phyloP scores from a whole-genome alignment of 495 filamentous ascomycete genomes.

The Lasiosphaeria hispida region DNA sequence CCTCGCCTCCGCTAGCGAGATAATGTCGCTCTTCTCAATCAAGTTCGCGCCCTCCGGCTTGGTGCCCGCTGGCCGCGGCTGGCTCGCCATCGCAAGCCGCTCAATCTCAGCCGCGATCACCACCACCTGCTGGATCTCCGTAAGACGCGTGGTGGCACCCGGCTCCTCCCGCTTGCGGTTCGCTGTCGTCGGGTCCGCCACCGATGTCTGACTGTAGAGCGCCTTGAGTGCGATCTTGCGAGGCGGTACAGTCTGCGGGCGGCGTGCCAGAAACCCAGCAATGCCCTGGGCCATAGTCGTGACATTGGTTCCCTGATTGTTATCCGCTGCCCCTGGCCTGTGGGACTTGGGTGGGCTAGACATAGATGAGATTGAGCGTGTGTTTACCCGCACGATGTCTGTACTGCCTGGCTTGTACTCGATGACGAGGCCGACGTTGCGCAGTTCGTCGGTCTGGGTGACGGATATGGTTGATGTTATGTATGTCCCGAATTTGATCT shows the following conservation, averaged over 20 bases:
- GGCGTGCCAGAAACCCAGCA: slow-evolving; percentile 29
- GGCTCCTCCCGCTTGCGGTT: slow-evolving; percentile 26
- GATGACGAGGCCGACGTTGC: slow-evolving; percentile 80
- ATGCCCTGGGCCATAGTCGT: slow-evolving; percentile 16
- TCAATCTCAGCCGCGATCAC: slow-evolving; percentile 65
- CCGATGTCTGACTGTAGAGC: slow-evolving; percentile 53
- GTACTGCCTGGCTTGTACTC: slow-evolving; percentile 65
- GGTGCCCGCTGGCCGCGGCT: slow-evolving; percentile 33
- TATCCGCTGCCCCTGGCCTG: background rate
- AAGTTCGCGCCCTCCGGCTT: slow-evolving; percentile 36
- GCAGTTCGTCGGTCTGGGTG: slow-evolving; percentile 67
- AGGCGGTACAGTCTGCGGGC: slow-evolving; percentile 25
- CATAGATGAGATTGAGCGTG: slow-evolving; percentile 69
- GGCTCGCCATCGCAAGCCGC: slow-evolving; percentile 37
- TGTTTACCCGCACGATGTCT: slow-evolving; percentile 76
- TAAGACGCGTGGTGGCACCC: slow-evolving; percentile 44
- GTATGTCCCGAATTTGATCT: slow-evolving; percentile 77
- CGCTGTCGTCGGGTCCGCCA: slow-evolving; percentile 40
- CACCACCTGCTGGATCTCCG: slow-evolving; percentile 67
- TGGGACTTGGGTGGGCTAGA: slow-evolving; percentile 28
- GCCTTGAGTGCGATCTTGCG: slow-evolving; percentile 58
- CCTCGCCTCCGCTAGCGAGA: slow-evolving; percentile 78
- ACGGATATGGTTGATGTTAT: slow-evolving; percentile 81
- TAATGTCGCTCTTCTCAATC: slow-evolving; percentile 73
- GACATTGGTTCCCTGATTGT: too few relatives aligned